Base-by-base conservation (phyloP, 352 stramenopile species). In the Globisporangium spiculum region DNA sequence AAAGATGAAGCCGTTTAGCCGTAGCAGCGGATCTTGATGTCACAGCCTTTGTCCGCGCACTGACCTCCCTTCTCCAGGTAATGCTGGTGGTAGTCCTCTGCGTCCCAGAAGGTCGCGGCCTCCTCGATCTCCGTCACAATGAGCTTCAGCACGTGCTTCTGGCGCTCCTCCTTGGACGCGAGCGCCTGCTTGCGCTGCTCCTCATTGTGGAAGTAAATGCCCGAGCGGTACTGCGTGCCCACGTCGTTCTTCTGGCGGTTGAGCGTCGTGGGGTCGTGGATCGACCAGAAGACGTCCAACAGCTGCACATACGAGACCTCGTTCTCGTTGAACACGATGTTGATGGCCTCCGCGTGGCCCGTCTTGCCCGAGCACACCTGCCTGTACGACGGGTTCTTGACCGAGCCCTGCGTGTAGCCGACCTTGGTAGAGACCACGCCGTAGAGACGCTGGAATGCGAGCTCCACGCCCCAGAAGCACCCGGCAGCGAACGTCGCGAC, bases 381-480 rank as follows among this genome's bases (percentile, higher is more conserved):
- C 66, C 97, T 89, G 80, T 99, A 99, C 59, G 92, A 98, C n/a
- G 96, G 96, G 73, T 93, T 91, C 32, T 92, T 76, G 44, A 79
- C 78, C 8, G 72, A 57, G 50, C 93, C 89, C 61, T 94, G 89
- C 10, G 80, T 78, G 71, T 96, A 97, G 60, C 89, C 89, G 6
- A 99, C 97, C 0, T 85, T 76, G 18, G 97, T 99, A 54, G 92
- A 78, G 3, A 92, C 69, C 24, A 99, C 92, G 30, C 97, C 97
- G 5, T 85, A 81, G 22, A 98, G 75, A 58, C 97, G 87, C 79
- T 99, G 94, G 79, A 98, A 99, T 8, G 92, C 93, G 34, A 99
- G 74, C 80, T 99, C 93, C 32, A 98, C 83, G 59, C 97, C 96
- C 97, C 97, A 99, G 80, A 99, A 99, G 77, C 97, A 99, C 30